Percentiles rank a stretch among this genome's conserved stretches.
Evolutionary conservation across 179 eudicot genomes (phyloP).

Genomic region (Heliamphora pulchella): DNA sequence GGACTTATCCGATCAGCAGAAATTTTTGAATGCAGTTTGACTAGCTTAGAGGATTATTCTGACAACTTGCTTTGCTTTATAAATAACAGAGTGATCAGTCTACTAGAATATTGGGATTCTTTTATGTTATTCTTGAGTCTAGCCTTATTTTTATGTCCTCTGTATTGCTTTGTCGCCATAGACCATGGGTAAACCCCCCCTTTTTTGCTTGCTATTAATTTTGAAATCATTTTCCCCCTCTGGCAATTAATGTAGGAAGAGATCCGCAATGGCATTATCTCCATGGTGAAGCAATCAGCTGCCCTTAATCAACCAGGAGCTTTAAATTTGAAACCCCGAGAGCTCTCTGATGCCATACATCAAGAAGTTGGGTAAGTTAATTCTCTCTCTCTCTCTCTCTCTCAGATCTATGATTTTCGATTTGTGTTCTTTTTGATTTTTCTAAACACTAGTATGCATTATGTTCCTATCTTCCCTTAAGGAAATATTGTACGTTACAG

Average conservation of each 20-base stretch:
- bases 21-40: neutral
- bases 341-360: constrained; percentile 83
- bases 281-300: constrained; percentile 62
- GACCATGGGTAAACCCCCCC: neutral
- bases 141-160: neutral
- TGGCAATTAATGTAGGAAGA: constrained; percentile 47
- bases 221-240: neutral
- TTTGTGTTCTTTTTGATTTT: neutral
- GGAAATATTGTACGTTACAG: neutral
- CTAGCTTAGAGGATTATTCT: neutral
- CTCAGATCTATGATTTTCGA: neutral
- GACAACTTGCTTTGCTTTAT: neutral
- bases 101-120: neutral
- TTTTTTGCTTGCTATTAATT: constrained; percentile 9
- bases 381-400: neutral
- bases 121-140: neutral
- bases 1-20: neutral
- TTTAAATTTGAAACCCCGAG: constrained; percentile 65
- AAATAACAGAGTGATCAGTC: neutral
- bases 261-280: constrained; percentile 52
- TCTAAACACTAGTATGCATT: neutral
- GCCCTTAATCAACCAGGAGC: constrained; percentile 63
- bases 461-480: neutral
- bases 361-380: constrained; percentile 65
- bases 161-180: neutral